Base-by-base conservation (phyloP, 2,329 filamentous ascomycete genomes). In the Neonectria neomacrospora region DNA sequence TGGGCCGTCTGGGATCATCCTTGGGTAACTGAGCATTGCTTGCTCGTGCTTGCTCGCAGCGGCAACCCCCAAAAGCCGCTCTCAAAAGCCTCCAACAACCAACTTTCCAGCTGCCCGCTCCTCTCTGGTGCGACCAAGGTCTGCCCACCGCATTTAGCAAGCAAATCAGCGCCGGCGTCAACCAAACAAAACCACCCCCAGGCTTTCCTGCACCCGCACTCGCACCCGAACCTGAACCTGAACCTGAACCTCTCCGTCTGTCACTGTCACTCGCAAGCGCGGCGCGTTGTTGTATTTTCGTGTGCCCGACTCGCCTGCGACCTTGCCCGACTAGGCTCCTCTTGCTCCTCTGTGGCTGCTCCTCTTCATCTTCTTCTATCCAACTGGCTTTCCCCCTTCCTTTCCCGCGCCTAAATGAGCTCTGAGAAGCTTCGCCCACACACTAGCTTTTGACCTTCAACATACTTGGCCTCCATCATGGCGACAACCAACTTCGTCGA, bases 401-500 rank as follows among this genome's bases (percentile, higher is more conserved):
- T 14, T 20, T 20, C 20, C 26, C 42, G 20, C 12, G 37, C 37
- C 3, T 18, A 11, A 41, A n/a, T 11, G n/a, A 41, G n/a, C 37
- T 41, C 37, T 3, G n/a, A 41, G 37, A 41, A 41, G 16, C 37
- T 41, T n/a, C 50, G 23, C 26, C 6, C 34, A 28, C 28, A n/a
- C 20, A 48, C 4, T 37, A 44, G 41, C 54, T 47, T 47, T 39
- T 44, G 55, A 37, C n/a, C 45, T 23, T 11, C n/a, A 57, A 34
- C 54, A 39, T 45, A 54, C 54, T 20, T 48, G 54, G 22, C 48
- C 32, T 63, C 52, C 58, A 73, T 54, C 50, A 77, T 75, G 69
- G 62, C 73, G 12, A 62, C 71, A 37, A 70, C 73, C 34, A 41
- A 41, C n/a, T 75, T 83, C 45, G 74, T 80, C 74, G 79, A 82